phyloP scores from a whole-genome alignment of 228 moss, liverwort and hornwort species.

The Sphagnum fallax region DNA sequence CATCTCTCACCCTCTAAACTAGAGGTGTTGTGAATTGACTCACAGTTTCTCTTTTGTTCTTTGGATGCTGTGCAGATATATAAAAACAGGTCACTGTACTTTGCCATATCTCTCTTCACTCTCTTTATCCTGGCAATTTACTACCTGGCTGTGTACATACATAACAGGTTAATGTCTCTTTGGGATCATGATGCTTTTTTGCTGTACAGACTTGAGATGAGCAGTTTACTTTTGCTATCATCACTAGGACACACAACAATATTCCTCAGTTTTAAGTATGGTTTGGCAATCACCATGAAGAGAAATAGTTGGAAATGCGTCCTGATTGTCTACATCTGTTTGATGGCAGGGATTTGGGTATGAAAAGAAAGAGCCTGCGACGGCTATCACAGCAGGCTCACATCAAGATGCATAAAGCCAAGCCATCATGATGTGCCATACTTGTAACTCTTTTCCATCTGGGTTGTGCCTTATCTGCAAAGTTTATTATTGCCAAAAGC shows the following conservation, averaged over 20 bases:
- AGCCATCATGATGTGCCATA: slow-evolving; percentile 9
- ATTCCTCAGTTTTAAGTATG: background rate
- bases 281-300: background rate
- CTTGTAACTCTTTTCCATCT: too few relatives aligned
- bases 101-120: slow-evolving; percentile 66
- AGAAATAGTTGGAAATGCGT: background rate
- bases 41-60: slow-evolving; percentile 14
- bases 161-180: slow-evolving; percentile 42
- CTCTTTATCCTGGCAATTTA: slow-evolving; percentile 62
- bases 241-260: background rate
- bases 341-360: slow-evolving; percentile 44
- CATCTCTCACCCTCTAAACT: background rate
- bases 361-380: slow-evolving; percentile 28
- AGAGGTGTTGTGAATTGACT: slow-evolving; percentile 4
- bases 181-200: slow-evolving; percentile 4
- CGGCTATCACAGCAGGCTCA: slow-evolving; percentile 31
- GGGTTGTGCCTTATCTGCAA: too few relatives aligned
- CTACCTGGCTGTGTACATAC: slow-evolving; percentile 65
- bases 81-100: slow-evolving; percentile 64
- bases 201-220: background rate
- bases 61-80: slow-evolving; percentile 45
- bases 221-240: background rate
- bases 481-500: too few relatives aligned
- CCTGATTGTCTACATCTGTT: background rate
- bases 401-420: slow-evolving; percentile 20